These are phyloP conservation scores for Metschnikowia borealis DNA, from an alignment of 805 yeast genomes.

Conservation along the genomic window DNA sequence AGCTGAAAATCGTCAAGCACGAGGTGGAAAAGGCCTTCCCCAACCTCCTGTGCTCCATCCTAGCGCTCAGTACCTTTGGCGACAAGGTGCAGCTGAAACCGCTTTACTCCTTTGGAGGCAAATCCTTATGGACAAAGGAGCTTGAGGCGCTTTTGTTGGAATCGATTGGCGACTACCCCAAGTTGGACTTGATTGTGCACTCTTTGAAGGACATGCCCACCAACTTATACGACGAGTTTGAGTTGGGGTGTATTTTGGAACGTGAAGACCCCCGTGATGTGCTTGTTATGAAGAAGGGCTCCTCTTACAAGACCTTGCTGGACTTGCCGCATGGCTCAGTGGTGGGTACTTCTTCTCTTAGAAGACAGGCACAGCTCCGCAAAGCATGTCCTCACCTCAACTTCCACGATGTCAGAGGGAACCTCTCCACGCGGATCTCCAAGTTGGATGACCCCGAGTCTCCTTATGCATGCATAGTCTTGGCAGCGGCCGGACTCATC, in stretches of 20 bases:
- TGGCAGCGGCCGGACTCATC: slow-evolving; percentile 89
- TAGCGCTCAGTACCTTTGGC: slow-evolving; percentile 82
- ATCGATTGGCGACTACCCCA: slow-evolving; percentile 56
- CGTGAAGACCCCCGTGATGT: slow-evolving; percentile 96
- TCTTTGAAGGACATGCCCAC: slow-evolving; percentile 94
- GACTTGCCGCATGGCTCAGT: slow-evolving; percentile 83
- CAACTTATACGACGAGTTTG: slow-evolving; percentile 80
- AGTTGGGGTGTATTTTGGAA: slow-evolving; percentile 78
- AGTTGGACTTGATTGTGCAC: slow-evolving; percentile 87
- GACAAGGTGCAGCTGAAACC: slow-evolving; percentile 85
- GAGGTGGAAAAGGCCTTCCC: slow-evolving; percentile 59
- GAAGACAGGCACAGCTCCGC: slow-evolving; percentile 88
- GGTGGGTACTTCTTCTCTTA: slow-evolving; percentile 91
- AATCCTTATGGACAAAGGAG: slow-evolving; percentile 94
- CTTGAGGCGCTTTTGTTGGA: slow-evolving; percentile 72
- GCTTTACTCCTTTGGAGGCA: slow-evolving; percentile 92
- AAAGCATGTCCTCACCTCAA: slow-evolving; percentile 70
- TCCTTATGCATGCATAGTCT: slow-evolving; percentile 66
- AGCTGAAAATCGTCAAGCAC: slow-evolving; percentile 69
- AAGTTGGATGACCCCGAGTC: slow-evolving; percentile 74
- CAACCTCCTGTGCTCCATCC: slow-evolving; percentile 63
- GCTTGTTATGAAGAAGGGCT: slow-evolving; percentile 63
- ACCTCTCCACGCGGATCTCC: slow-evolving; percentile 65
- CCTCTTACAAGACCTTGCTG: slow-evolving; percentile 56
- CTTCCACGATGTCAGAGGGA: slow-evolving; percentile 85